These are phyloP conservation scores for Colletotrichum agaves DNA, from an alignment of 2,329 filamentous ascomycete species.

Conservation along the genomic window DNA sequence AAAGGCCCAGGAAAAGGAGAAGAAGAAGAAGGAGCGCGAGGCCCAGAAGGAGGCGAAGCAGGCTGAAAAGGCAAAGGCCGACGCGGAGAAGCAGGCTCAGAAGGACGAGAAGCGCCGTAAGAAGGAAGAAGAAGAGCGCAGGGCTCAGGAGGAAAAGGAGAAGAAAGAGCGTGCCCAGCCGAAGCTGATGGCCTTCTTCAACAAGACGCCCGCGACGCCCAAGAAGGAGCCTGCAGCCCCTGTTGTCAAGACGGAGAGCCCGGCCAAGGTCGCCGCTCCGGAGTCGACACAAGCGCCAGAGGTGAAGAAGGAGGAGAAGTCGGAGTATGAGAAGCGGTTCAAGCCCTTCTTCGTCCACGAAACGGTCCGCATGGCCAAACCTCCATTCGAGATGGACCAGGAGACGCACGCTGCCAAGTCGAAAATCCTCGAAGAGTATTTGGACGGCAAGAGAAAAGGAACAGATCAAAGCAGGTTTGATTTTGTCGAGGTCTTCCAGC, in stretches of 20 bases:
- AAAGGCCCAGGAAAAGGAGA: constrained; percentile 43
- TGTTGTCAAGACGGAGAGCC: constrained; percentile 18
- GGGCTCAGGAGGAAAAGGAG: constrained; percentile 55
- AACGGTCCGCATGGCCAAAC: constrained; percentile 75
- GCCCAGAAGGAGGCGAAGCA: constrained; percentile 48
- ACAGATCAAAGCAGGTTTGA: constrained; percentile 53
- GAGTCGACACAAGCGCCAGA: constrained; percentile 30
- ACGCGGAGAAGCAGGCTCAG: constrained; percentile 50
- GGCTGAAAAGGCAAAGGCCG: constrained; percentile 46
- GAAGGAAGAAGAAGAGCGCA: constrained; percentile 60
- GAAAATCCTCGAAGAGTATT: constrained; percentile 62
- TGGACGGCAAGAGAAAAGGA: constrained; percentile 57
- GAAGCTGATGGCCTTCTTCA: constrained; percentile 58
- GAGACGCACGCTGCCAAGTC: constrained; percentile 64
- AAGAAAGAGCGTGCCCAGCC: constrained; percentile 62
- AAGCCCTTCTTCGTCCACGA: constrained; percentile 83
- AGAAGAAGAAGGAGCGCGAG: constrained; percentile 42
- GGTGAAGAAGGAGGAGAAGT: constrained; percentile 44
- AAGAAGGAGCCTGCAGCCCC: constrained; percentile 48
- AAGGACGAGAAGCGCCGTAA: constrained; percentile 59
- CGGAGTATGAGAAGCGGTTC: constrained; percentile 77
- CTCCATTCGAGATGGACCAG: constrained; percentile 67
- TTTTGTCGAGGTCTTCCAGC: constrained; percentile 56
- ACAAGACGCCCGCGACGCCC: constrained; percentile 50
- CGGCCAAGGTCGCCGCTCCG: constrained; percentile 1